Base-by-base conservation (phyloP, 164 flowering plant genomes). In the Dillenia suffruticosa region DNA sequence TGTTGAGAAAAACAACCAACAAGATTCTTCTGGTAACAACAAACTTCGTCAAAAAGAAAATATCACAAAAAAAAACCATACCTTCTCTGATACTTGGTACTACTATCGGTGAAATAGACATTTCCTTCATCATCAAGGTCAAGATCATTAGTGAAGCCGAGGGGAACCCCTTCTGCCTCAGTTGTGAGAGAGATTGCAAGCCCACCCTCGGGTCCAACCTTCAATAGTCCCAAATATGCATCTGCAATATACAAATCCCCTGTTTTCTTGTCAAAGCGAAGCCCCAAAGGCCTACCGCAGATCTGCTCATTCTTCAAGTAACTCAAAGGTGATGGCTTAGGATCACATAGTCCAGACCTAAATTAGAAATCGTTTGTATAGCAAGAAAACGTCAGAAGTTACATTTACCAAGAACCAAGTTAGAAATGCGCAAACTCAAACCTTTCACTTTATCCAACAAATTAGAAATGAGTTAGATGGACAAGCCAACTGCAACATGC, bases 171-270 rank as follows among this genome's bases (percentile, higher is more conserved):
- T 72, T 88, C 94, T 14, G 85, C 99, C 75, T 88, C 90, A 45
- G 80, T 83, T 54, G 72, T 58, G 43, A 94, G 84, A 1, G 78
- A 59, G 52, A 82, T 79, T 46, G 99, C 97, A 74, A 89, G 65
- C 9, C 99, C 99, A 59, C 99, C 99, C 73, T 84, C 88, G 47
- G 89, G 93, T 8, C 99, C 97, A 44, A 94, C 99, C 69, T 84
- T 88, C 88, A 87, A 58, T 72, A 94, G 70, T 53, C 99, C 99
- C 46, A 91, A 70, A 73, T 94, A 94, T n/a, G 99, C 97, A 80
- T 94, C 99, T 45, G 96, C 96, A 61, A 94, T 94, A 73, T 88
- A 91, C 51, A 94, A 49, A 58, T 91, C 96, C 53, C 96, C 92
- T 15, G 88, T 91, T 76, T 76, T 88, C 82, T 91, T 89, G 69